phyloP scores from a whole-genome alignment of 257 asterid genomes.

The Nicotiana noctiflora region DNA sequence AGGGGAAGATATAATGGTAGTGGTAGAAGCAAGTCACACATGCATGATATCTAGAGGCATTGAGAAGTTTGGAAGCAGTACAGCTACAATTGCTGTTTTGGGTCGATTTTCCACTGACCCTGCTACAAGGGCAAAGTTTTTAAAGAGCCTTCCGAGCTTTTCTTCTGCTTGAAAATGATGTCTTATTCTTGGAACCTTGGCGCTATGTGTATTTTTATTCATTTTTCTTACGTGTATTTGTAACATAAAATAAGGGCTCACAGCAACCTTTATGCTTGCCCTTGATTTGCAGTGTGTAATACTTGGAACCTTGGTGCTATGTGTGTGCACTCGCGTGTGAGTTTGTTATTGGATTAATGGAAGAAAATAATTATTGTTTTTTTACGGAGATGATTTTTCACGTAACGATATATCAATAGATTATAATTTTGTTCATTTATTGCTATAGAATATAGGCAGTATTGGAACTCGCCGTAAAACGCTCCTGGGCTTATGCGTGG shows the following conservation, averaged over 20 bases:
- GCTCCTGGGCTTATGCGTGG: too few species aligned
- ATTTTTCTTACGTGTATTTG: background rate
- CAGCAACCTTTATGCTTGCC: background rate
- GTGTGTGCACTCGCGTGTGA: too few species aligned
- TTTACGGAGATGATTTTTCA: too few species aligned
- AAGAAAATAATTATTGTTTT: too few species aligned
- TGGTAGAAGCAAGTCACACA: constrained; percentile 78
- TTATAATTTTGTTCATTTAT: too few species aligned
- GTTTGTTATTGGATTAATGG: too few species aligned
- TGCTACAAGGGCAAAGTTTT: constrained; percentile 50
- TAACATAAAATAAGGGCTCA: background rate
- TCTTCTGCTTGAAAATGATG: constrained; percentile 20
- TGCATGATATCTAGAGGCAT: constrained; percentile 90
- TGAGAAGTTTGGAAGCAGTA: constrained; percentile 64
- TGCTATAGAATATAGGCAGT: too few species aligned
- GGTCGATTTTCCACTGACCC: constrained; percentile 71
- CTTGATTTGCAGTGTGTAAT: too few species aligned
- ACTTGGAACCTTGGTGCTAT: background rate
- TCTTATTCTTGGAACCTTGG: too few species aligned
- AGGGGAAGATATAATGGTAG: constrained; percentile 78
- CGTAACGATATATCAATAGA: too few species aligned
- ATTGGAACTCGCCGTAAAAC: too few species aligned
- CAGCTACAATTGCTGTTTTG: constrained; percentile 65
- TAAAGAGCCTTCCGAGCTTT: constrained; percentile 59
- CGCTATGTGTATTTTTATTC: too few species aligned